These are phyloP conservation scores for Metschnikowia gelsemii DNA, from an alignment of 805 yeast genomes.

Conservation along the genomic window DNA sequence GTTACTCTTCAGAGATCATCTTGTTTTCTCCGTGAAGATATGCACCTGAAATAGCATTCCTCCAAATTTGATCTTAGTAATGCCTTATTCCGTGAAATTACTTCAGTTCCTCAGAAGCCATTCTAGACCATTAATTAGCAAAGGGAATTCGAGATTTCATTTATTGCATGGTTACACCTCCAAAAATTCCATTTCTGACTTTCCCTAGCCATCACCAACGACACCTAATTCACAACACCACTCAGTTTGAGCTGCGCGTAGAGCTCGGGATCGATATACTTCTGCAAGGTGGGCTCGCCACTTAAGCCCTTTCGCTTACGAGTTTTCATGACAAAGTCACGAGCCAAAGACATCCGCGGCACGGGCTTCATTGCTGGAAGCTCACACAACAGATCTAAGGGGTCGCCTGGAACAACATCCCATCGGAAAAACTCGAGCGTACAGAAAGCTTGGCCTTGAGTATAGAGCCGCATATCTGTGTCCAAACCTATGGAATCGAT, in stretches of 20 bases:
- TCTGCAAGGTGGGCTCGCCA: conserved; percentile 58
- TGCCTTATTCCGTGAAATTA: too few relatives aligned
- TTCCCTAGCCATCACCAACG: too few relatives aligned
- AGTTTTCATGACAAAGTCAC: conserved; percentile 89
- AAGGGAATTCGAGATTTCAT: too few relatives aligned
- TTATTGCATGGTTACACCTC: too few relatives aligned
- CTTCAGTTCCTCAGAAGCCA: too few relatives aligned
- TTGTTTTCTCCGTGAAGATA: too few relatives aligned
- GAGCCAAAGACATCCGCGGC: conserved; percentile 62
- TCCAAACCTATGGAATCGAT: conserved; percentile 90
- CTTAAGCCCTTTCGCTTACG: conserved; percentile 83
- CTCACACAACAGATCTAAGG: conserved; percentile 62
- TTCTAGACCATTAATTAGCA: too few relatives aligned
- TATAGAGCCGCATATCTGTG: conserved; percentile 73
- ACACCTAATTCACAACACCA: conserved; percentile 31
- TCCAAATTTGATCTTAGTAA: too few relatives aligned
- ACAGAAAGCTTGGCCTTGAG: conserved; percentile 78
- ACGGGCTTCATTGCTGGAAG: conserved; percentile 79
- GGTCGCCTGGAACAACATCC: conserved; percentile 88
- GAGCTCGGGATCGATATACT: conserved; percentile 64
- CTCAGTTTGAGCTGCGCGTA: conserved; percentile 51
- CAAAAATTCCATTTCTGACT: too few relatives aligned
- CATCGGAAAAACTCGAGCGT: conserved; percentile 66
- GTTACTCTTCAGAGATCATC: too few relatives aligned
- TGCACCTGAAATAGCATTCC: too few relatives aligned